phyloP scores from a whole-genome alignment of 106 monocot genomes.

The Chionographis japonica region DNA sequence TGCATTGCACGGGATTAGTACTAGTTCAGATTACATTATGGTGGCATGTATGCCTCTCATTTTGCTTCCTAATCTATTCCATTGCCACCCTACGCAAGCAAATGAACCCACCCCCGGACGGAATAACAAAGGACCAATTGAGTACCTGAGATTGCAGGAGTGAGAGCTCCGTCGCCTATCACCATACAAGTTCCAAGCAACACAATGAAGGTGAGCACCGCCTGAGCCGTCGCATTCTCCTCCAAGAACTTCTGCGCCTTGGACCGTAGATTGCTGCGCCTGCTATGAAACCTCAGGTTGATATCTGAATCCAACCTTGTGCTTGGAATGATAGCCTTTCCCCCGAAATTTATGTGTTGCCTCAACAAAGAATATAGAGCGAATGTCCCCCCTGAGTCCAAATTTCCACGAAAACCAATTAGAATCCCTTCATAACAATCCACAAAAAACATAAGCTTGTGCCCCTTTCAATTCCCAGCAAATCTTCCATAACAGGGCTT shows the following conservation, averaged over 20 bases:
- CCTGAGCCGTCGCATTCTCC: constrained; percentile 21
- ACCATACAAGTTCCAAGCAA: constrained; percentile 46
- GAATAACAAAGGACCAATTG: too few relatives aligned
- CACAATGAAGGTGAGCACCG: constrained; percentile 18
- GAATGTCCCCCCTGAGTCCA: constrained; percentile 53
- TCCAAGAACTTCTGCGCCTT: constrained; percentile 33
- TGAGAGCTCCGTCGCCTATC: constrained; percentile 41
- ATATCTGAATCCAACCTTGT: constrained; percentile 27
- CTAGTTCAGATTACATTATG: too few relatives aligned
- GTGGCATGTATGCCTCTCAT: too few relatives aligned
- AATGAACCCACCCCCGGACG: too few relatives aligned
- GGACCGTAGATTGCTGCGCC: constrained; percentile 2
- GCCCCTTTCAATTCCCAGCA: too few relatives aligned
- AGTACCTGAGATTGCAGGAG: constrained; percentile 49
- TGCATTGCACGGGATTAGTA: too few relatives aligned
- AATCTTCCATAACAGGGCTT: too few relatives aligned
- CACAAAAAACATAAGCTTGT: too few relatives aligned
- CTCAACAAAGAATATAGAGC: constrained; percentile 56
- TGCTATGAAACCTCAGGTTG: constrained; percentile 32
- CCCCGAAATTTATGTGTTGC: constrained; percentile 43
- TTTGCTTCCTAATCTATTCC: too few relatives aligned
- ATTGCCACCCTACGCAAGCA: too few relatives aligned
- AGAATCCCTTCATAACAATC: too few relatives aligned
- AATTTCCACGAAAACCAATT: too few relatives aligned
- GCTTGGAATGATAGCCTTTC: constrained; percentile 23